Evolutionary conservation across 1,284 basidiomycete genomes (phyloP).

Genomic region (Singerocomus inundabilis): DNA sequence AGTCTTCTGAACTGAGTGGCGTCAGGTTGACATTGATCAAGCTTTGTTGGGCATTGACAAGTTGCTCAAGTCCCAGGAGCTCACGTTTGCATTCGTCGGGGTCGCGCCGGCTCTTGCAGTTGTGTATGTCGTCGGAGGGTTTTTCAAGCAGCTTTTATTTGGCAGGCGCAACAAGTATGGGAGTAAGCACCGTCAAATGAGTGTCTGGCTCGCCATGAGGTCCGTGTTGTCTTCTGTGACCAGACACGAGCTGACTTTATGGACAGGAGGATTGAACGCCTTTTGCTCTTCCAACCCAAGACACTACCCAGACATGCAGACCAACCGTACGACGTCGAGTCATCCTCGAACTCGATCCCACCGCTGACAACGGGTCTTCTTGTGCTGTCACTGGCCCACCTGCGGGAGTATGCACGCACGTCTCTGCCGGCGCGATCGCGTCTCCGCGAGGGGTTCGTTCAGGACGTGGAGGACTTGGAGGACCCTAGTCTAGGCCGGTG

Average conservation of each 20-base stretch:
- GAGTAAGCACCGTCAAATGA: conserved; percentile 44
- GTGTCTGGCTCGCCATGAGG: conserved; percentile 67
- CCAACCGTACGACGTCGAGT: conserved; percentile 10
- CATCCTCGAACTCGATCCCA: conserved; percentile 36
- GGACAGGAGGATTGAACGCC: conserved; percentile 68
- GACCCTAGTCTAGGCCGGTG: conserved; percentile 62
- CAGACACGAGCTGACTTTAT: conserved; percentile 6
- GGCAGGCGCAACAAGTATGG: conserved; percentile 50
- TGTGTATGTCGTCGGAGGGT: conserved; percentile 67
- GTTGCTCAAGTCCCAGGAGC: conserved; percentile 90
- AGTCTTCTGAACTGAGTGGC: background rate
- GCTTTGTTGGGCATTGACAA: conserved; percentile 87
- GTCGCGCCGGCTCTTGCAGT: conserved; percentile 88
- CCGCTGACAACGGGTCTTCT: conserved; percentile 70
- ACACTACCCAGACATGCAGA: conserved; percentile 12
- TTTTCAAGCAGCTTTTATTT: conserved; percentile 34
- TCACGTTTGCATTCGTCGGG: conserved; percentile 97
- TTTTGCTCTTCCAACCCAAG: conserved; percentile 55
- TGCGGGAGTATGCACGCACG: conserved; percentile 61
- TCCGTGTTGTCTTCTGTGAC: conserved; percentile 23
- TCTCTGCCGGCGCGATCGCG: conserved; percentile 56
- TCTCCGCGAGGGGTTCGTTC: conserved; percentile 75
- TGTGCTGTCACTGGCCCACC: conserved; percentile 66
- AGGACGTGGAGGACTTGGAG: conserved; percentile 85
- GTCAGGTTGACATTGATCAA: conserved; percentile 87